A percentile compares a stretch with the other conserved stretches of the same genome.
These are phyloP conservation scores for Parastagonospora avenae DNA, from an alignment of 2,329 filamentous ascomycete genomes.

Conservation along the genomic window DNA sequence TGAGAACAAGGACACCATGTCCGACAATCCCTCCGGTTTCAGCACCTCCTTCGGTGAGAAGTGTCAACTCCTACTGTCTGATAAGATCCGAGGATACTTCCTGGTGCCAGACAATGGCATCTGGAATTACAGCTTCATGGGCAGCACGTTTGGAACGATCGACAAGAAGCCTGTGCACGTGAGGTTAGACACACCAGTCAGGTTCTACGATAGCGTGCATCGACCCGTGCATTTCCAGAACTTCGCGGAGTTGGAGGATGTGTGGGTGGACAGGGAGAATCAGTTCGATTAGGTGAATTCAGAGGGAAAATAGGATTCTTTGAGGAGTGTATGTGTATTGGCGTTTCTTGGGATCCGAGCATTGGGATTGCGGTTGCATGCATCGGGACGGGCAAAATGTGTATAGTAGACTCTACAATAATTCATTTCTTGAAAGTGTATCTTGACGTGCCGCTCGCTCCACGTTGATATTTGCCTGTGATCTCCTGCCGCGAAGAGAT, in stretches of 20 bases:
- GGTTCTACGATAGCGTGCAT: constrained; percentile 92
- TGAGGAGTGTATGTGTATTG: too few relatives aligned
- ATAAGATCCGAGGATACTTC: constrained; percentile 95
- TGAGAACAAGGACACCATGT: constrained; percentile 90
- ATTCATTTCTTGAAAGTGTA: too few relatives aligned
- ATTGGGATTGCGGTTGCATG: too few relatives aligned
- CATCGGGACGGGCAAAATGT: too few relatives aligned
- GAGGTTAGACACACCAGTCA: constrained; percentile 85
- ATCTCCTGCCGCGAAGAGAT: too few relatives aligned
- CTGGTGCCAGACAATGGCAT: constrained; percentile 85
- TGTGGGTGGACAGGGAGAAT: constrained; percentile 91
- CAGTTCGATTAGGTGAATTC: constrained; percentile 73
- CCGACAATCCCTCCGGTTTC: constrained; percentile 94
- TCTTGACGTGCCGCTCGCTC: too few relatives aligned
- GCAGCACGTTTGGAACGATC: constrained; percentile 80
- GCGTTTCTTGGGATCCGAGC: too few relatives aligned
- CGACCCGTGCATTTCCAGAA: constrained; percentile 94
- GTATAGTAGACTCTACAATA: too few relatives aligned
- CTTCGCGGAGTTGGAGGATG: constrained; percentile 95
- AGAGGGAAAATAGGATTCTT: background rate
- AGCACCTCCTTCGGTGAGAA: constrained; percentile 91
- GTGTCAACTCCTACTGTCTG: constrained; percentile 88
- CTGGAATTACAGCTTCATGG: constrained; percentile 99
- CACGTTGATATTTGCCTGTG: too few relatives aligned
- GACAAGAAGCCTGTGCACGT: constrained; percentile 92